Conservation (phyloP, 1,139 yeast species). For the Yamadazyma jaroonii region DNA sequence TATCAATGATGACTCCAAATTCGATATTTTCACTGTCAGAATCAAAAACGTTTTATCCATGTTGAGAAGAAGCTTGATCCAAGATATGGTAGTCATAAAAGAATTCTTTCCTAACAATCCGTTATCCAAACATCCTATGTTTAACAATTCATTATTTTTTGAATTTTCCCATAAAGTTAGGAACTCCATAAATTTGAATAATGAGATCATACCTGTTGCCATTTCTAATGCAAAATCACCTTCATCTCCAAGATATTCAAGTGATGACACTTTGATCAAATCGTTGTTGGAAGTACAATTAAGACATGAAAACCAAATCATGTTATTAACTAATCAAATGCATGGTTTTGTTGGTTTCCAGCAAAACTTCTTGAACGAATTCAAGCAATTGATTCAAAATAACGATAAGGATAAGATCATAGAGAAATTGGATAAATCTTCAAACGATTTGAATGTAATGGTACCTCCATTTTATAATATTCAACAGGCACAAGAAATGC, state of each 20-base stretch:
- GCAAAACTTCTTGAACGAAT: too few relatives aligned
- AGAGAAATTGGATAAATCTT: too few relatives aligned
- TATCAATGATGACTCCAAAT: slow-evolving; percentile 16
- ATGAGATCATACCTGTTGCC: slow-evolving; percentile 2
- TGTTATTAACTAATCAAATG: slow-evolving; percentile 17
- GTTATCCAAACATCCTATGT: slow-evolving; percentile 26
- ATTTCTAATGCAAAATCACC: slow-evolving; percentile 3
- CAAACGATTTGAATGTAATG: too few relatives aligned
- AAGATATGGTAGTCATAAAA: slow-evolving; percentile 33
- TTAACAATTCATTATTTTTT: slow-evolving; percentile 21
- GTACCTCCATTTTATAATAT: too few relatives aligned
- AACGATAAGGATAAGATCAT: too few relatives aligned
- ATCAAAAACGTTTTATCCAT: slow-evolving; percentile 19
- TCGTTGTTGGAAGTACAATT: slow-evolving; percentile 10
- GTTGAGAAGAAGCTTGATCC: slow-evolving; percentile 26
- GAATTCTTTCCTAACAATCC: slow-evolving; percentile 25
- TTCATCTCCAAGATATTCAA: slow-evolving; percentile 4
- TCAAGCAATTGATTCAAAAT: too few relatives aligned
- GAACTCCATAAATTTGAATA: slow-evolving; percentile 10
- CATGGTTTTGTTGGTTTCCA: slow-evolving; percentile 10
- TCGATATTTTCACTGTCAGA: slow-evolving; percentile 14
- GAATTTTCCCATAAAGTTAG: slow-evolving; percentile 19
- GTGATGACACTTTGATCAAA: not conserved
- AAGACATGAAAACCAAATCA: slow-evolving; percentile 15
- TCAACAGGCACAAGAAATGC: too few relatives aligned